Percentiles rank a stretch among this genome's conserved stretches.
phyloP scores from a whole-genome alignment of 768 basidiomycete genomes.

The Tylopilus rubrobrunneus region DNA sequence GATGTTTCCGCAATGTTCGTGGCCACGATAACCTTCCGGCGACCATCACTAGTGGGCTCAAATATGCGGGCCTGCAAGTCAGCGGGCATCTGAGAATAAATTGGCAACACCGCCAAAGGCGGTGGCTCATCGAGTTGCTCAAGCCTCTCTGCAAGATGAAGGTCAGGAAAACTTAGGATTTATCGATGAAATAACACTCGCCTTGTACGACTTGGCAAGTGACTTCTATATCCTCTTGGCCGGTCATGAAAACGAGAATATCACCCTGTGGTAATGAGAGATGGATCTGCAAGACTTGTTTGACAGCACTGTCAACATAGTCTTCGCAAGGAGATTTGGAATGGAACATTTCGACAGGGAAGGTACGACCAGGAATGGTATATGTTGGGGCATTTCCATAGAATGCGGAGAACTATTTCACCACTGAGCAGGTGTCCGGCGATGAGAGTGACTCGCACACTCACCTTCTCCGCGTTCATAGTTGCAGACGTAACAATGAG shows the following conservation, averaged over 20 bases:
- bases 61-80: conserved; percentile 99
- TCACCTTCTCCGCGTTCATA: conserved; percentile 98
- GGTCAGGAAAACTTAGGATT: background rate
- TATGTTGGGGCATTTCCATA: conserved; percentile 94
- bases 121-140: conserved; percentile 89
- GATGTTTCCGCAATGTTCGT: conserved; percentile 99
- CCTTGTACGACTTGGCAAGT: conserved; percentile 94
- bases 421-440: background rate
- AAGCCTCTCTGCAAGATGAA: conserved; percentile 67
- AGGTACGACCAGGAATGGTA: conserved; percentile 92
- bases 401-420: conserved; percentile 82
- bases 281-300: conserved; percentile 97
- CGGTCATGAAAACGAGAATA: conserved; percentile 98
- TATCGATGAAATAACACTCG: conserved; percentile 29
- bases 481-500: conserved; percentile 98
- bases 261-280: conserved; percentile 90
- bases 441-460: background rate
- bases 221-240: conserved; percentile 97
- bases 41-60: conserved; percentile 87
- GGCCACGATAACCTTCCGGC: conserved; percentile 97
- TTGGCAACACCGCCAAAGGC: conserved; percentile 87
- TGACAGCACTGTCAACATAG: conserved; percentile 97
- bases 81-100: conserved; percentile 99
- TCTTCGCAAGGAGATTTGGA: conserved; percentile 98
- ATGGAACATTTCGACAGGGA: conserved; percentile 96